Evolutionary conservation across 257 asterid genomes (phyloP).

Genomic region (Solanum lycopersicoides): DNA sequence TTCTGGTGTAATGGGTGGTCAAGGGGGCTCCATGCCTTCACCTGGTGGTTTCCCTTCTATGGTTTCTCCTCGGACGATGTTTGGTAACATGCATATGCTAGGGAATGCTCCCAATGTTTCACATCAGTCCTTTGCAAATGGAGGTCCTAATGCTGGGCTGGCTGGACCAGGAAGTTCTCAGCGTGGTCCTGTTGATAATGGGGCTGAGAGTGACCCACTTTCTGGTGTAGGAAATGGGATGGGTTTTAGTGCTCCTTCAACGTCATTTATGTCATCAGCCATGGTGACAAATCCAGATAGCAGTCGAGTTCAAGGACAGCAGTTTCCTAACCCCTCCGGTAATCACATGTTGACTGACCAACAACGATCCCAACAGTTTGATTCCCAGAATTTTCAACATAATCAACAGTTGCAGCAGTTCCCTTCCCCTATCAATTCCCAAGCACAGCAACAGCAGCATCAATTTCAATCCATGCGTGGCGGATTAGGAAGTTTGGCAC

Average conservation of each 20-base stretch:
- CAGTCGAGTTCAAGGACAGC: slow-evolving; percentile 53
- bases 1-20: slow-evolving; percentile 56
- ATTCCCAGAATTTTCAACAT: slow-evolving; percentile 32
- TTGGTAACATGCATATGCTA: slow-evolving; percentile 40
- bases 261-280: slow-evolving; percentile 28
- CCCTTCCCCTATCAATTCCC: slow-evolving; percentile 35
- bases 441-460: slow-evolving; percentile 37
- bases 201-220: slow-evolving; percentile 39
- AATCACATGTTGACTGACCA: slow-evolving; percentile 48
- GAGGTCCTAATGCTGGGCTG: slow-evolving; percentile 36
- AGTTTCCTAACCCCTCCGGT: slow-evolving; percentile 29
- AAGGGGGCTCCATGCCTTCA: slow-evolving; percentile 53
- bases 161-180: slow-evolving; percentile 44
- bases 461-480: slow-evolving; percentile 45
- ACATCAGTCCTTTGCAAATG: slow-evolving; percentile 51
- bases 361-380: slow-evolving; percentile 49
- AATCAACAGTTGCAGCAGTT: slow-evolving; percentile 57
- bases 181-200: slow-evolving; percentile 38
- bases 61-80: slow-evolving; percentile 48
- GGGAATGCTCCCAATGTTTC: slow-evolving; percentile 47
- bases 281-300: slow-evolving; percentile 19
- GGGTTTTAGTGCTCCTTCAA: slow-evolving; percentile 39
- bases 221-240: slow-evolving; percentile 37
- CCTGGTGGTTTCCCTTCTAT: slow-evolving; percentile 40
- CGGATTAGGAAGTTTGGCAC: slow-evolving; percentile 20